phyloP scores from a whole-genome alignment of 2,329 filamentous ascomycete genomes.

The Alternaria infectoria region DNA sequence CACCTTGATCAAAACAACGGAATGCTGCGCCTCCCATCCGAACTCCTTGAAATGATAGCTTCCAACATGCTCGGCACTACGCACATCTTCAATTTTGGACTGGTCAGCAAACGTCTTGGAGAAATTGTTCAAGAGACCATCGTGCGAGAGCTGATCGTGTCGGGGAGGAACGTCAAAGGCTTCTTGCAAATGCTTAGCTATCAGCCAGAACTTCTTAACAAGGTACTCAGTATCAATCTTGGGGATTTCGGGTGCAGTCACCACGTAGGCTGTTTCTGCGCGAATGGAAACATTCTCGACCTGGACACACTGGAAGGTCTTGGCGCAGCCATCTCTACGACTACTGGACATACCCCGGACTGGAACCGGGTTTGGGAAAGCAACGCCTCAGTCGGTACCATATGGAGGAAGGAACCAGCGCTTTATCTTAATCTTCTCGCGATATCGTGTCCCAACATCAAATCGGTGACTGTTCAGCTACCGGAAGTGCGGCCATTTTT shows the following conservation, averaged over 20 bases:
- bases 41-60: slow-evolving; percentile 17
- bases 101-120: slow-evolving; percentile 15
- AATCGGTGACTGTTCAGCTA: slow-evolving; percentile 15
- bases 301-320: neutral
- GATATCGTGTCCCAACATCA: slow-evolving; percentile 19
- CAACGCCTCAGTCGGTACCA: neutral
- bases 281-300: neutral
- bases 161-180: slow-evolving; percentile 12
- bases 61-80: neutral
- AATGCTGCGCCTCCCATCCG: slow-evolving; percentile 12
- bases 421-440: slow-evolving; percentile 20
- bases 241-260: slow-evolving; percentile 15
- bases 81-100: slow-evolving; percentile 12
- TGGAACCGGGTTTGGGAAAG: slow-evolving; percentile 3
- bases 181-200: slow-evolving; percentile 13
- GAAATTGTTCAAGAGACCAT: slow-evolving; percentile 21
- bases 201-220: slow-evolving; percentile 11
- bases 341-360: neutral
- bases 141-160: slow-evolving; percentile 12
- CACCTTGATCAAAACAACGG: neutral
- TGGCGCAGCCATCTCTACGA: slow-evolving; percentile 1
- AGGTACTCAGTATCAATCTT: slow-evolving; percentile 18
- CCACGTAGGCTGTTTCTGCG: neutral
- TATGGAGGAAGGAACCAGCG: slow-evolving; percentile 9
- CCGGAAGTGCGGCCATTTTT: slow-evolving; percentile 4